A percentile compares a stretch with the other conserved stretches of the same genome.
Conservation (phyloP, 2,329 filamentous ascomycete genomes). For the Dothideomycetidae sp. region DNA sequence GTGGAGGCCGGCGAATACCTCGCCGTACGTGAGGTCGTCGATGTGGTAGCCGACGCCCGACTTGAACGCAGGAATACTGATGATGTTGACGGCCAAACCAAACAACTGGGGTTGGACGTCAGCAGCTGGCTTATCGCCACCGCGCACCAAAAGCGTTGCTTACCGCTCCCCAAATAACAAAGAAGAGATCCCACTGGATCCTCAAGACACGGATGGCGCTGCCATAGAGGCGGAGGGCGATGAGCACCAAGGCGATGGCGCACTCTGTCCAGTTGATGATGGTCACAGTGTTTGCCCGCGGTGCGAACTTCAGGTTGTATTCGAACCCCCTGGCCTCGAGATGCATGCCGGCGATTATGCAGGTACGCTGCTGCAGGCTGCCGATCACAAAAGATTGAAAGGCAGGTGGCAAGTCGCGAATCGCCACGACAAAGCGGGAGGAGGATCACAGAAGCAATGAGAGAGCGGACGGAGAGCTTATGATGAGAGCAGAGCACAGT, state of each 20-base stretch:
- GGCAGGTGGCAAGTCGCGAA: too few species aligned
- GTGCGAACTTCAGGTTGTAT: background rate
- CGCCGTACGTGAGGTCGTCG: slow-evolving; percentile 1
- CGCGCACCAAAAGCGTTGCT: background rate
- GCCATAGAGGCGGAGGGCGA: background rate
- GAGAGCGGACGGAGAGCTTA: too few species aligned
- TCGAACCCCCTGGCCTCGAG: too few species aligned
- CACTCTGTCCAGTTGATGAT: background rate
- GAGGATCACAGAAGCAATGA: too few species aligned
- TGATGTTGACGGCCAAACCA: background rate
- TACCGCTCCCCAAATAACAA: background rate
- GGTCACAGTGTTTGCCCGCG: background rate
- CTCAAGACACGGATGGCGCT: background rate
- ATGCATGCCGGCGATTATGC: too few species aligned
- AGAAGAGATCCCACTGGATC: background rate
- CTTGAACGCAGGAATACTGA: background rate
- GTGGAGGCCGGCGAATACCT: slow-evolving; percentile 2
- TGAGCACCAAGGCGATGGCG: background rate
- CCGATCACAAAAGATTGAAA: too few species aligned
- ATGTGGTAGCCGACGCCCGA: slow-evolving; percentile 3
- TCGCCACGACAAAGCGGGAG: too few species aligned
- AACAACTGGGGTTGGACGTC: background rate
- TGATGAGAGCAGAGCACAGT: too few species aligned
- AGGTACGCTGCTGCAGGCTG: too few species aligned
- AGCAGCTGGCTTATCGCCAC: background rate